Evolutionary conservation across 208 protist genomes (phyloP).

Genomic region (Balamuthia mandrillaris): DNA sequence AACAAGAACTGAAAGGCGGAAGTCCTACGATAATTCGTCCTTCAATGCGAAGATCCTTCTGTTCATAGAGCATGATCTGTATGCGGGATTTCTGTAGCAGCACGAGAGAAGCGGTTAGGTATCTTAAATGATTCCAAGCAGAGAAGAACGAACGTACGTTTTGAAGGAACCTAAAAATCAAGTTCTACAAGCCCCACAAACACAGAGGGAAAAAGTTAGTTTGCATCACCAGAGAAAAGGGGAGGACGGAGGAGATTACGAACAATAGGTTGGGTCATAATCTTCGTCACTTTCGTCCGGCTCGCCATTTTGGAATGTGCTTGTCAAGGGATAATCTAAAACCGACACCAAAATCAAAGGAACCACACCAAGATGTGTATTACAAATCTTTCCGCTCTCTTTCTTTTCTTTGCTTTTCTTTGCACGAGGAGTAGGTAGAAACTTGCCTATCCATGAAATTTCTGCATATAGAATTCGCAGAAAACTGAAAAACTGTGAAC

Average conservation of each 20-base stretch:
- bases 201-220: not conserved
- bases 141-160: conserved; percentile 42
- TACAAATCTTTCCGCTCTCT: too few species aligned
- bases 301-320: not conserved
- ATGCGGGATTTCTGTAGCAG: conserved; percentile 61
- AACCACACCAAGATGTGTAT: too few species aligned
- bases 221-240: conserved; percentile 6
- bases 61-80: conserved; percentile 76
- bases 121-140: too few species aligned
- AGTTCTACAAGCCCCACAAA: conserved; percentile 48
- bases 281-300: conserved; percentile 57
- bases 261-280: conserved; percentile 69
- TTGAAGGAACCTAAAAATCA: conserved; percentile 70
- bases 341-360: too few species aligned
- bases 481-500: too few species aligned
- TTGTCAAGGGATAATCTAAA: too few species aligned
- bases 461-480: too few species aligned
- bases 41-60: conserved; percentile 75
- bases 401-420: too few species aligned
- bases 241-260: not conserved
- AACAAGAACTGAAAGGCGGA: not conserved
- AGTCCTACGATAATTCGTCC: conserved; percentile 70
- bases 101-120: not conserved
- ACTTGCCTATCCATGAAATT: too few species aligned
- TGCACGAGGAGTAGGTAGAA: too few species aligned